phyloP scores from a whole-genome alignment of 2,329 filamentous ascomycete genomes.

The Aspergillus fumigatiaffinis region DNA sequence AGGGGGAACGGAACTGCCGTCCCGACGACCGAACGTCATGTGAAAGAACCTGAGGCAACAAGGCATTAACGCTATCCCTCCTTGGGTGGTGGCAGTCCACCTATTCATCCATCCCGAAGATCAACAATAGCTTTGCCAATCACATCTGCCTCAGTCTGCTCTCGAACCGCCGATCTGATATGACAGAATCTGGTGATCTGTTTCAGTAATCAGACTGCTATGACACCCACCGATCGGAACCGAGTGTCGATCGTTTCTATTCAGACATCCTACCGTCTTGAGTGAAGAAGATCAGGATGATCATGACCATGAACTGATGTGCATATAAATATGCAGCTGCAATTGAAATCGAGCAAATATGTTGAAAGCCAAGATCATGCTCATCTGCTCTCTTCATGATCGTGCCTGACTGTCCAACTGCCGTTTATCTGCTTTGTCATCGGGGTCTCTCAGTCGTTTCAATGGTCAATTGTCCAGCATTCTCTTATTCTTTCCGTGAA shows the following conservation, averaged over 20 bases:
- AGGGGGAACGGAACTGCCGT: background rate
- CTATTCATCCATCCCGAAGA: background rate
- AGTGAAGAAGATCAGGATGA: no score
- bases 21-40: background rate
- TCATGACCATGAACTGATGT: no score
- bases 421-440: no score
- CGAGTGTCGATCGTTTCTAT: background rate
- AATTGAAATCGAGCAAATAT: no score
- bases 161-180: background rate
- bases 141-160: background rate
- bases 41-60: background rate
- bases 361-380: no score
- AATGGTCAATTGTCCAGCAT: background rate
- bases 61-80: background rate
- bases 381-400: no score
- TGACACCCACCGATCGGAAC: background rate
- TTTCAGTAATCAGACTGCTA: background rate
- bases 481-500: background rate
- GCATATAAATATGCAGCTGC: no score
- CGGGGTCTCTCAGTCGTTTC: background rate
- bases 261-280: no score
- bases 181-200: background rate
- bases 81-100: background rate
- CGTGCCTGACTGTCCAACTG: no score
- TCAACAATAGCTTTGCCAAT: background rate